Evolutionary conservation across 345 rosid species (phyloP), one percentile per base, ranked within the genome.

Genomic region (Erucastrum elatum): DNA sequence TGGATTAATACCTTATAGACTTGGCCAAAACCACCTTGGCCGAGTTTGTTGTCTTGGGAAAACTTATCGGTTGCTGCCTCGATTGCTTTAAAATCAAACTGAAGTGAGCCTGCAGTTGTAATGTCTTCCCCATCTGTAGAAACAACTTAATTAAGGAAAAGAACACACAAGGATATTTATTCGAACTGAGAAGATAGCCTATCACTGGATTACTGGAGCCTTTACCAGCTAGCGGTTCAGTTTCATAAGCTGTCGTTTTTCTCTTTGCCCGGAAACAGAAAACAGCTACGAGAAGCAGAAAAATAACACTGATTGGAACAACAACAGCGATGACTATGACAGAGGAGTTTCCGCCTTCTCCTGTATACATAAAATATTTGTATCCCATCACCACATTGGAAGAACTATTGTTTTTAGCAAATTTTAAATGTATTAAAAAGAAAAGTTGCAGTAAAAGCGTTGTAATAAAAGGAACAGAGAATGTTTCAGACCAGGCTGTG

Each of bases 11-110:
- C n/a, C 90, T 83, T 83, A 82, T 82, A 90, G 70, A 91, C 94
- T 33, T 65, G 84, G 6, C 94, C 88, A 16, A 89, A 89, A 31
- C 94, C 97, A 34, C 97, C 97, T 75, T 70, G 83, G 29, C 97
- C 97, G 15, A 49, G 56, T n/a, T 13, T 49, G 17, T 49, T n/a
- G 4, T 13, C 17, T n/a, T n/a, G n/a, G 1, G 56, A 49, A 49
- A 49, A 49, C 56, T 49, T 49, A 49, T 49, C 17, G 0, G 56
- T 49, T 13, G 56, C 56, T 49, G 56, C 56, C 17, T 49, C 68
- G 15, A 88, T 82, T 0, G 82, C 73, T 8, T 15, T 71, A 3
- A 86, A 74, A 64, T 85, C 88, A 29, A 71, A 77, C 53, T 88
- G 88, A 71, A 88, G 76, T 13, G 88, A 84, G 37, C 86, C 89